A percentile compares a stretch with the other conserved stretches of the same genome.
Conservation (phyloP, 2,329 filamentous ascomycete species). For the Cladobotryum mycophilum region DNA sequence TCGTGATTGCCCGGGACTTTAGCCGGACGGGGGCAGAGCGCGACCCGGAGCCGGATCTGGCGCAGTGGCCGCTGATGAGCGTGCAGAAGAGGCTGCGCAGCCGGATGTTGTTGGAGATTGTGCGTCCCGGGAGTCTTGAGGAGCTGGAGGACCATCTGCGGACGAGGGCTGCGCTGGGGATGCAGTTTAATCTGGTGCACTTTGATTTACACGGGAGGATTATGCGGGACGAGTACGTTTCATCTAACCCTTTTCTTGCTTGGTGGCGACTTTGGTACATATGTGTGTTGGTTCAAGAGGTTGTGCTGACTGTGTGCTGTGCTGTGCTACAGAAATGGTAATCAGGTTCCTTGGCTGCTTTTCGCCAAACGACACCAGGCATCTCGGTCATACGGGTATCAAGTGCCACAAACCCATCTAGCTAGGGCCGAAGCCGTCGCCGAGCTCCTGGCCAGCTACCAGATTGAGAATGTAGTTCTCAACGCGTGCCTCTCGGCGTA, state of each 20-base stretch:
- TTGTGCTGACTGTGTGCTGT: neutral
- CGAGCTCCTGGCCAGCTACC: constrained; percentile 17
- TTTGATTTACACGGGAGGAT: constrained; percentile 24
- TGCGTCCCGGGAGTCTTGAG: constrained; percentile 20
- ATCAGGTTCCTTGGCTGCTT: constrained; percentile 19
- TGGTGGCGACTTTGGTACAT: neutral
- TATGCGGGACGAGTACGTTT: constrained; percentile 19
- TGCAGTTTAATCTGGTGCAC: constrained; percentile 22
- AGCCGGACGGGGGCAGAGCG: constrained; percentile 19
- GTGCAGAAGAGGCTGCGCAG: constrained; percentile 22
- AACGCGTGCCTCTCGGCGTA: constrained; percentile 25
- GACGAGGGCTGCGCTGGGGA: constrained; percentile 15
- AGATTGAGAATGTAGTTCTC: constrained; percentile 23
- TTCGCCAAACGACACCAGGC: constrained; percentile 19
- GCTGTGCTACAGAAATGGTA: constrained; percentile 14
- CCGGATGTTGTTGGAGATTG: constrained; percentile 20
- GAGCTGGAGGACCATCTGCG: constrained; percentile 19
- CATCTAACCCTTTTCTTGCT: neutral
- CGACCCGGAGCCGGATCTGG: constrained; percentile 24
- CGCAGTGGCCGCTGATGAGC: constrained; percentile 24
- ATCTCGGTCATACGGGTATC: constrained; percentile 11
- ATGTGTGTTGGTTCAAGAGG: neutral
- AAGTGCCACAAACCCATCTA: constrained; percentile 19
- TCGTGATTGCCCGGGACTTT: constrained; percentile 23
- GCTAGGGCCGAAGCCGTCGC: constrained; percentile 19